phyloP scores from a whole-genome alignment of 208 protist genomes.

The Endotrypanum monterogeii region DNA sequence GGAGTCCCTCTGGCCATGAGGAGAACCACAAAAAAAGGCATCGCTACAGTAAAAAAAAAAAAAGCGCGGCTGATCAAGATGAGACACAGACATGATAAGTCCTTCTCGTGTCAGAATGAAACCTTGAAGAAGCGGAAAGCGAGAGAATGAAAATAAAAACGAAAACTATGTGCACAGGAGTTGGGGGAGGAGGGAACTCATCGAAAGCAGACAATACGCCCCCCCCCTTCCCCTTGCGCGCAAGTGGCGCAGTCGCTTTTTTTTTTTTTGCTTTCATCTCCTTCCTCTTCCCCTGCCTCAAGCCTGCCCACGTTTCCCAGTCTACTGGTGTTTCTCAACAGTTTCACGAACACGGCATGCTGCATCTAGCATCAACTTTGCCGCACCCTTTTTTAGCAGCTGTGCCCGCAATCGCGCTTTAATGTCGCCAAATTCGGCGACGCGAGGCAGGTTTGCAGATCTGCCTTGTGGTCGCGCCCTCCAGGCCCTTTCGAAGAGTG shows the following conservation, averaged over 20 bases:
- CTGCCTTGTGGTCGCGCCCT: not conserved
- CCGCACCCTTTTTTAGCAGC: constrained; percentile 25
- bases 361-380: constrained; percentile 16
- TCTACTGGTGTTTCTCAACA: not conserved
- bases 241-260: not conserved
- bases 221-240: too few relatives aligned
- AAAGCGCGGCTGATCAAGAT: too few relatives aligned
- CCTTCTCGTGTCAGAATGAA: too few relatives aligned
- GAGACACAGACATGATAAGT: too few relatives aligned
- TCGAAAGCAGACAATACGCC: too few relatives aligned
- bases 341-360: not conserved
- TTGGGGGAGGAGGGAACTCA: not conserved
- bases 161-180: too few relatives aligned
- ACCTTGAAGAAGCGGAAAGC: not conserved
- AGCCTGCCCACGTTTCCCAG: too few relatives aligned
- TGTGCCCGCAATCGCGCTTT: constrained; percentile 22
- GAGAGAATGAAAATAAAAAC: too few relatives aligned
- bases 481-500: constrained; percentile 33
- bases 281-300: not conserved
- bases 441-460: constrained; percentile 8
- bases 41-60: too few relatives aligned
- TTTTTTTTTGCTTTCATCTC: not conserved
- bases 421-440: constrained; percentile 33
- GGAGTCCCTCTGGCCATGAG: too few relatives aligned
- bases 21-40: not conserved